Percentiles rank a stretch among this genome's conserved stretches.
Evolutionary conservation across 2,329 filamentous ascomycete species (phyloP).

Genomic region (Colletotrichum sp.): DNA sequence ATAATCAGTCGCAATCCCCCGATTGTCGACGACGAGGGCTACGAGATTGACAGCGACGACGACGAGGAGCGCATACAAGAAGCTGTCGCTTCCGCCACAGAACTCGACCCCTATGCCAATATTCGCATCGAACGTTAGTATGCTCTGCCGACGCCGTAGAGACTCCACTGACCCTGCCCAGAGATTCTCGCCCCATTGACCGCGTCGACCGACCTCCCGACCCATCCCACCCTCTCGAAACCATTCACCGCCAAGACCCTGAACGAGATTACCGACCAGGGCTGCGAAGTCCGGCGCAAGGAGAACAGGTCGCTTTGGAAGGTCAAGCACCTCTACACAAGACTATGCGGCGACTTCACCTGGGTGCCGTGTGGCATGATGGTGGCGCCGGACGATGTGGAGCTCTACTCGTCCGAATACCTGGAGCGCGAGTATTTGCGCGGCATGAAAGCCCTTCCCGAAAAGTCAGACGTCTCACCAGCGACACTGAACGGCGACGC

Average conservation of each 20-base stretch:
- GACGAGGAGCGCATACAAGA: conserved; percentile 67
- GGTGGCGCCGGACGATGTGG: conserved; percentile 59
- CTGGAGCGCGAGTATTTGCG: conserved; percentile 40
- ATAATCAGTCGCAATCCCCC: conserved; percentile 78
- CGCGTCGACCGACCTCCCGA: conserved; percentile 74
- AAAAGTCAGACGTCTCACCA: not conserved
- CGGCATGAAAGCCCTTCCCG: conserved; percentile 10
- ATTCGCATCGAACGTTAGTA: conserved; percentile 73
- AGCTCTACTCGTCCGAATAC: conserved; percentile 57
- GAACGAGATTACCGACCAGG: conserved; percentile 72
- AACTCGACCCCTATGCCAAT: conserved; percentile 76
- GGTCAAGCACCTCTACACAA: conserved; percentile 75
- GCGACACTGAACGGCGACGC: conserved; percentile 22
- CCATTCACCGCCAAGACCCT: conserved; percentile 78
- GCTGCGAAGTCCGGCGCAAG: conserved; percentile 73
- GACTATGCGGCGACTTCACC: conserved; percentile 76
- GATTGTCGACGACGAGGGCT: conserved; percentile 78
- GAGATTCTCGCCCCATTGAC: conserved; percentile 79
- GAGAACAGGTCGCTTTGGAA: conserved; percentile 77
- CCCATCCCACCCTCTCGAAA: conserved; percentile 75
- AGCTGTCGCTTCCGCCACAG: conserved; percentile 66
- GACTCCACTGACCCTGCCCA: conserved; percentile 41
- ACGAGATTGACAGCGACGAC: conserved; percentile 76
- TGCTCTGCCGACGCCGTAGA: not conserved
- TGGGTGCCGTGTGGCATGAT: conserved; percentile 68